A percentile compares a stretch with the other conserved stretches of the same genome.
Conservation (phyloP, 148 eudicot genomes). For the Dysphania ambrosioides region DNA sequence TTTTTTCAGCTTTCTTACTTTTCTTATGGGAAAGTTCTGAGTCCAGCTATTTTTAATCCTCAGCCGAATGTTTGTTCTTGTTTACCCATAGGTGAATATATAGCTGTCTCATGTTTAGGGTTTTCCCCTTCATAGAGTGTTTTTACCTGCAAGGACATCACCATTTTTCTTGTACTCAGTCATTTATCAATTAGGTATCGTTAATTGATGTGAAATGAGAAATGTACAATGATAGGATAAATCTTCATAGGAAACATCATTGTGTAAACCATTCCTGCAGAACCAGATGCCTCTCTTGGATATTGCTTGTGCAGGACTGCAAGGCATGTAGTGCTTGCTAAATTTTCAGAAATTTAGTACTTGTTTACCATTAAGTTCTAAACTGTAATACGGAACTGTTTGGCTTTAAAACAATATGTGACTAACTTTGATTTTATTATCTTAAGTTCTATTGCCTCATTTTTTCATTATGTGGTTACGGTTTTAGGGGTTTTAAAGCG, state of each 20-base stretch:
- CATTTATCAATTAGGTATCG: no score
- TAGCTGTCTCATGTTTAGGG: neutral
- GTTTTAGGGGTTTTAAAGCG: no score
- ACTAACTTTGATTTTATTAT: neutral
- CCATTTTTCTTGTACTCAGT: no score
- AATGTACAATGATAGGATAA: neutral
- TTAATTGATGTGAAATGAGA: neutral
- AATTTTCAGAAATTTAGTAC: neutral
- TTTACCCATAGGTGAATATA: neutral
- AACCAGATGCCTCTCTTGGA: conserved; percentile 7
- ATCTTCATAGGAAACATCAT: neutral
- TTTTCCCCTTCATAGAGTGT: neutral
- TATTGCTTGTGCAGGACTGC: no score
- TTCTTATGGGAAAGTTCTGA: neutral
- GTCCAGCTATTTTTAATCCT: neutral
- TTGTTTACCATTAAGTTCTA: neutral
- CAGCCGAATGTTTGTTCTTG: neutral
- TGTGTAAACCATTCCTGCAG: neutral
- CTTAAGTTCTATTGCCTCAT: neutral
- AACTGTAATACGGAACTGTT: neutral
- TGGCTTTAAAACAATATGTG: neutral
- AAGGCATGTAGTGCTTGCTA: no score
- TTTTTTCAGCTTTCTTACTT: neutral
- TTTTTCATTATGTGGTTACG: neutral
- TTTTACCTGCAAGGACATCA: neutral